Evolutionary conservation across 768 basidiomycete genomes (phyloP).

Genomic region (Antrodiella citrinella): DNA sequence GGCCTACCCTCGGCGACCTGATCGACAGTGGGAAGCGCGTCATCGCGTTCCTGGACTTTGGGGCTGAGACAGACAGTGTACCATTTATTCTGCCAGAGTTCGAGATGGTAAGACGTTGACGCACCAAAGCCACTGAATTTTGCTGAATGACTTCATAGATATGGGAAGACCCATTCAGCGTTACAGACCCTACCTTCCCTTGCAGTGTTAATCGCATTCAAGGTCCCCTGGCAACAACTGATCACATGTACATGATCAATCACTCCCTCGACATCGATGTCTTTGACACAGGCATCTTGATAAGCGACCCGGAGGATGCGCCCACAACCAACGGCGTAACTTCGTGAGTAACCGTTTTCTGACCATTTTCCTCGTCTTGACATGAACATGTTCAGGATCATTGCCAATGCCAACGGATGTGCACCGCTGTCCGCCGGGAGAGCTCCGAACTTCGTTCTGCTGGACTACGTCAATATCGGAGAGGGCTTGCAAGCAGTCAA

Average conservation of each 20-base stretch:
- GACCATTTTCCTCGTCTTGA: slow-evolving; percentile 24
- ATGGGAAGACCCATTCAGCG: slow-evolving; percentile 51
- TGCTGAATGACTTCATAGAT: slow-evolving; percentile 20
- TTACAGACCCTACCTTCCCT: slow-evolving; percentile 42
- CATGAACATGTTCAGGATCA: slow-evolving; percentile 27
- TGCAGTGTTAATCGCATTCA: slow-evolving; percentile 44
- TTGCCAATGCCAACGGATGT: slow-evolving; percentile 37
- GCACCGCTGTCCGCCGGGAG: slow-evolving; percentile 34
- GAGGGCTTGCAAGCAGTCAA: slow-evolving; percentile 35
- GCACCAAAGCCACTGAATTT: neutral
- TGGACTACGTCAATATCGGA: slow-evolving; percentile 46
- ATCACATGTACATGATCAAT: slow-evolving; percentile 55
- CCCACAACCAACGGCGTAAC: slow-evolving; percentile 22
- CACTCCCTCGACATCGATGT: slow-evolving; percentile 44
- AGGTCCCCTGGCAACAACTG: slow-evolving; percentile 38
- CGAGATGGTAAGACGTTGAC: slow-evolving; percentile 31
- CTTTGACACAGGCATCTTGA: slow-evolving; percentile 18
- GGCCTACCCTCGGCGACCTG: slow-evolving; percentile 60
- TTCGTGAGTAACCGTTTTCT: slow-evolving; percentile 17
- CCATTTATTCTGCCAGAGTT: slow-evolving; percentile 52
- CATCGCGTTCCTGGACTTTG: slow-evolving; percentile 52
- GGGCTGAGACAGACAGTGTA: slow-evolving; percentile 29
- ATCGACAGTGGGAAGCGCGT: slow-evolving; percentile 53
- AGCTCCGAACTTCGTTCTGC: slow-evolving; percentile 43
- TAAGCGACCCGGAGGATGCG: slow-evolving; percentile 21